Percentiles rank a stretch among this genome's conserved stretches.
Evolutionary conservation across 306 rosid genomes (phyloP).

Genomic region (Ziziphus jujuba): DNA sequence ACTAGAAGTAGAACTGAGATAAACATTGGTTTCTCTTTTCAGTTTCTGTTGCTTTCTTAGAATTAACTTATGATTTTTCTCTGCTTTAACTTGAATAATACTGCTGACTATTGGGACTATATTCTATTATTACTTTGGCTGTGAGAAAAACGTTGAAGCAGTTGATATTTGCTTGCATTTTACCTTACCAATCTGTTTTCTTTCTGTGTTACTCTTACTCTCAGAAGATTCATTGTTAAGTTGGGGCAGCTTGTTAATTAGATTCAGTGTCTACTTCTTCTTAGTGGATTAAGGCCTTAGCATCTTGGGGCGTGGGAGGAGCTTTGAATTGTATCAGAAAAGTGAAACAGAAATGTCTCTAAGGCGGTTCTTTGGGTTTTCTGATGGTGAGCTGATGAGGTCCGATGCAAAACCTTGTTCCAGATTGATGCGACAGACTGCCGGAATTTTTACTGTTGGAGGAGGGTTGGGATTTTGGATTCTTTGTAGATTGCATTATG

Average conservation of each 20-base stretch:
- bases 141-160: neutral
- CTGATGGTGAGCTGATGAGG: conserved; percentile 89
- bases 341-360: conserved; percentile 56
- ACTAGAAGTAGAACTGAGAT: neutral
- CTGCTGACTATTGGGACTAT: too few species aligned
- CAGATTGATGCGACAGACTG: conserved; percentile 82
- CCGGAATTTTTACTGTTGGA: conserved; percentile 75
- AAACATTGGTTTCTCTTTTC: neutral
- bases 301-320: neutral
- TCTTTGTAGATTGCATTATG: conserved; percentile 85
- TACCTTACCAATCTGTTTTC: neutral
- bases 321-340: conserved; percentile 25
- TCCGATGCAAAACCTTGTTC: conserved; percentile 86
- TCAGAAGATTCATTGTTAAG: neutral
- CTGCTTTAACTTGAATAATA: neutral
- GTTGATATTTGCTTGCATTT: conserved; percentile 14
- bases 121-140: too few species aligned
- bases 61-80: neutral
- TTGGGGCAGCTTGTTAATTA: neutral
- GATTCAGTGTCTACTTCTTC: neutral
- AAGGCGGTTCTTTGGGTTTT: conserved; percentile 67
- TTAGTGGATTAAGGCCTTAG: conserved; percentile 1
- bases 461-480: conserved; percentile 89
- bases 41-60: neutral
- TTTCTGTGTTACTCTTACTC: neutral